Base-by-base conservation (phyloP, 805 yeast genomes). In the Kuraishia capsulata region DNA sequence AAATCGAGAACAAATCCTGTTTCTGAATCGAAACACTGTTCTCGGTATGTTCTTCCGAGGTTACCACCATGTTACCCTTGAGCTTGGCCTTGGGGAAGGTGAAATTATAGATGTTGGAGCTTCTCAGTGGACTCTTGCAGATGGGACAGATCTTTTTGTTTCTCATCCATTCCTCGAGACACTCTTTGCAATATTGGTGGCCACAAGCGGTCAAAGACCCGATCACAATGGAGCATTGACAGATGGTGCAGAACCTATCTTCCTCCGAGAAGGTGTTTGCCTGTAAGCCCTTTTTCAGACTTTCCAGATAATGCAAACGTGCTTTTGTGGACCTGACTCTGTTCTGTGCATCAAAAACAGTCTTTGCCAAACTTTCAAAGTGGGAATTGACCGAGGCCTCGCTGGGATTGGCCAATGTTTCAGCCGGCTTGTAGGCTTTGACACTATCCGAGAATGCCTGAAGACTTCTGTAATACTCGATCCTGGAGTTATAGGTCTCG, bases 161-260 rank as follows among this genome's bases (percentile, higher is more conserved):
- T 17, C 57, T 59, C 42, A 47, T 47, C 98, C 98, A 92, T 39
- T 68, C 77, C 16, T 62, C 68, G 28, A 92, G 64, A 56, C 98
- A 92, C 1, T 74, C 83, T 41, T 76, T 73, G 54, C 98, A 92
- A 53, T 82, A 92, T 47, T 78, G 78, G 58, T 92, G 98, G 0
- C 97, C 97, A 67, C 98, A 92, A 8, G 77, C 77, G 0, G 95
- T 81, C 40, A 92, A 63, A 0, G 92, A 71, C 0, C 98, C 98
- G 30, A 77, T 65, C 3, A 73, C 64, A 36, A 88, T 85, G 2
- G 72, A 54, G 3, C 78, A 69, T 17, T 82, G 74, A 54, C 98
- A 92, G 43, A 92, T 89, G 24, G 79, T 71, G 57, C 98, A 92
- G 16, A 69, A 57, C 39, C 68, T 53, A 8, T 66, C 73, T 5